These are phyloP conservation scores for Sodiomyces alkalinus DNA, from an alignment of 2,329 filamentous ascomycete genomes.

Conservation along the genomic window DNA sequence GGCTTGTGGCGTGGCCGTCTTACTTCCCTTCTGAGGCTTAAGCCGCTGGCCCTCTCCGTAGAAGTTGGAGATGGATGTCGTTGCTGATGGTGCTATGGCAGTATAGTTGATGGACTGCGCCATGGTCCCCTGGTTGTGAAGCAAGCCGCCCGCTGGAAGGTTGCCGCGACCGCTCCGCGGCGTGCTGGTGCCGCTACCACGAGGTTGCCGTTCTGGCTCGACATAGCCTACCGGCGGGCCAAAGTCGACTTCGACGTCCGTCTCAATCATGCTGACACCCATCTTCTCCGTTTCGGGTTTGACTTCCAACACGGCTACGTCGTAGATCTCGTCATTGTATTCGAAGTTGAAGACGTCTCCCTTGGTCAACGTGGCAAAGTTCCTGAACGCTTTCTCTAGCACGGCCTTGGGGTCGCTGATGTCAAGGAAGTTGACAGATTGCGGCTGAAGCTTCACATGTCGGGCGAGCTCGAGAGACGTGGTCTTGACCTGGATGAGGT, in stretches of 20 bases:
- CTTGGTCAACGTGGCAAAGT: conserved; percentile 85
- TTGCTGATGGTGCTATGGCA: conserved; percentile 68
- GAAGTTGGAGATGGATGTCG: conserved; percentile 63
- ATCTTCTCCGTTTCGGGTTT: conserved; percentile 74
- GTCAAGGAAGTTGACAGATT: conserved; percentile 84
- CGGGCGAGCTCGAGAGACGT: conserved; percentile 82
- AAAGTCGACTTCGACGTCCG: conserved; percentile 92
- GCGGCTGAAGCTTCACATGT: conserved; percentile 92
- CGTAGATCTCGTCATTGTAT: conserved; percentile 90
- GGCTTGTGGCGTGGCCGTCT: conserved; percentile 56
- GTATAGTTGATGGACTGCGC: conserved; percentile 95
- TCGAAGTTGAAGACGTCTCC: conserved; percentile 92
- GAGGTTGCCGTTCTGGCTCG: conserved; percentile 52
- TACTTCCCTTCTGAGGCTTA: conserved; percentile 68
- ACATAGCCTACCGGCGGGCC: conserved; percentile 88
- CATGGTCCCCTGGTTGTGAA: conserved; percentile 86
- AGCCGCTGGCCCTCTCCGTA: conserved; percentile 65
- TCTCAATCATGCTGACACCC: conserved; percentile 89
- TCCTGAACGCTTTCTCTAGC: conserved; percentile 88
- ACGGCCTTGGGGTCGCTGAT: conserved; percentile 97
- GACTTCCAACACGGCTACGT: conserved; percentile 84
- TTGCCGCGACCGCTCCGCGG: conserved; percentile 53
- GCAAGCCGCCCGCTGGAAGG: conserved; percentile 53
- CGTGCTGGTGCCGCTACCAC: conserved; percentile 67
- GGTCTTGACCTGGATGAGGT: conserved; percentile 88